These are phyloP conservation scores for Phytophthora pinifolia DNA, from an alignment of 352 stramenopile species.

Conservation along the genomic window DNA sequence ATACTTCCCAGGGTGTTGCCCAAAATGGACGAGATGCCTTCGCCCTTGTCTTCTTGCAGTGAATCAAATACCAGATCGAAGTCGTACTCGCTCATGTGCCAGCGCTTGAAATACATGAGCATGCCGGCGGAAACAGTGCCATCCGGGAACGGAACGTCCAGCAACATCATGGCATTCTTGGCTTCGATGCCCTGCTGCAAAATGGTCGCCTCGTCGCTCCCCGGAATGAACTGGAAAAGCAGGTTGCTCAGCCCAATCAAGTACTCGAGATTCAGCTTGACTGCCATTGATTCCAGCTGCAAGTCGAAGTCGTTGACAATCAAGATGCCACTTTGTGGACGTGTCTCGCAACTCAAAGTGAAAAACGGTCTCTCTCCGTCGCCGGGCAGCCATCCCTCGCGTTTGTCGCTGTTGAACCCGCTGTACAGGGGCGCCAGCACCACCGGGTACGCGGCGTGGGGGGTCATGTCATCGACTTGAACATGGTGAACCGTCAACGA, in stretches of 20 bases:
- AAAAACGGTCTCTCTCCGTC: conserved; percentile 80
- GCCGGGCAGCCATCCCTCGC: conserved; percentile 78
- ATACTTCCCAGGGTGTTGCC: conserved; percentile 85
- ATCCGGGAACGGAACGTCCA: conserved; percentile 58
- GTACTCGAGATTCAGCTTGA: conserved; percentile 86
- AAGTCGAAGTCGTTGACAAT: conserved; percentile 84
- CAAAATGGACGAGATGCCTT: conserved; percentile 81
- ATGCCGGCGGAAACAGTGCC: conserved; percentile 44
- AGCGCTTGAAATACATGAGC: conserved; percentile 86
- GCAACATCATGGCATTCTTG: conserved; percentile 55
- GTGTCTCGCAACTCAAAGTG: conserved; percentile 58
- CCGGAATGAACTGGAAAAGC: conserved; percentile 72
- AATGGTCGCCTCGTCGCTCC: conserved; percentile 65
- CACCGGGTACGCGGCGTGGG: conserved; percentile 68
- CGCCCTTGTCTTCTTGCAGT: conserved; percentile 68
- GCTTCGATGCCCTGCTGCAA: conserved; percentile 61
- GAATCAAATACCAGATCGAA: conserved; percentile 88
- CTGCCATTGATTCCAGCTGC: conserved; percentile 61
- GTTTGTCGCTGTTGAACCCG: conserved; percentile 88
- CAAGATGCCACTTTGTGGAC: conserved; percentile 64
- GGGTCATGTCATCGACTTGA: conserved; percentile 87
- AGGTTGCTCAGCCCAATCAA: conserved; percentile 68
- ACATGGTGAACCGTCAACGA: conserved; percentile 79
- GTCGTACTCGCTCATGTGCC: conserved; percentile 65
- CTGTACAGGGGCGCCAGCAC: conserved; percentile 79